A percentile compares a stretch with the other conserved stretches of the same genome.
These are phyloP conservation scores for Penicillium verhagenii DNA, from an alignment of 495 filamentous ascomycete species.

Conservation along the genomic window DNA sequence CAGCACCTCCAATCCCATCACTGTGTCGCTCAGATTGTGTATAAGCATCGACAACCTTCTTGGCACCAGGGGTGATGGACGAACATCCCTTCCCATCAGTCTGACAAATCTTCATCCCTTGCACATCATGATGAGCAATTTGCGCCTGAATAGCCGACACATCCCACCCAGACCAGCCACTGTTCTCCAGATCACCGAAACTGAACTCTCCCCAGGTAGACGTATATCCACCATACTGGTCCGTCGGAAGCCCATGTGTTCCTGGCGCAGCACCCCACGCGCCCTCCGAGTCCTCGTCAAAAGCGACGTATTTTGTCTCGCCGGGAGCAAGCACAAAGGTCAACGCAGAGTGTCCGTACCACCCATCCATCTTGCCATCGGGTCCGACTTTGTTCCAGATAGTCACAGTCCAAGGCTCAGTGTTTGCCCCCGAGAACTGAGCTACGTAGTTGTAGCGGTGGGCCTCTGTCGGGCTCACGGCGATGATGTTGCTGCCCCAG, in stretches of 20 bases:
- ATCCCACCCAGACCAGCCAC: slow-evolving; percentile 44
- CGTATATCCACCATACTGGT: slow-evolving; percentile 37
- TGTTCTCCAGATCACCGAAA: slow-evolving; percentile 36
- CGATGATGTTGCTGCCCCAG: slow-evolving; percentile 55
- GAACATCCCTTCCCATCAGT: slow-evolving; percentile 32
- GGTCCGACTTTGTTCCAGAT: slow-evolving; percentile 57
- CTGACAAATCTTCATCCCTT: slow-evolving; percentile 40
- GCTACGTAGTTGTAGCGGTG: slow-evolving; percentile 47
- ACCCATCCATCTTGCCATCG: slow-evolving; percentile 42
- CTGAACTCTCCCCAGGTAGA: slow-evolving; percentile 49
- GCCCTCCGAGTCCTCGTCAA: slow-evolving; percentile 48
- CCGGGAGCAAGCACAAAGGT: slow-evolving; percentile 43
- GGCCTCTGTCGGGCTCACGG: slow-evolving; percentile 33
- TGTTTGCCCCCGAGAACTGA: slow-evolving; percentile 40
- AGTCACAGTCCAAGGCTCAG: slow-evolving; percentile 38
- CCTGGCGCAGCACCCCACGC: slow-evolving; percentile 40
- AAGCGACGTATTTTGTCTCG: slow-evolving; percentile 45
- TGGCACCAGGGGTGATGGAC: slow-evolving; percentile 29
- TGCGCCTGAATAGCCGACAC: slow-evolving; percentile 48
- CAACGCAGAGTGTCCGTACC: slow-evolving; percentile 44
- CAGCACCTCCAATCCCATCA: slow-evolving; percentile 38
- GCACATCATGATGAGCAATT: slow-evolving; percentile 28
- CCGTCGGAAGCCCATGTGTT: slow-evolving; percentile 26
- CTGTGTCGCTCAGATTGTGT: slow-evolving; percentile 23
- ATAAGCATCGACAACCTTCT: slow-evolving; percentile 36